These are phyloP conservation scores for Arthrobotrys pseudoclavata DNA, from an alignment of 2,329 filamentous ascomycete species.

Conservation along the genomic window DNA sequence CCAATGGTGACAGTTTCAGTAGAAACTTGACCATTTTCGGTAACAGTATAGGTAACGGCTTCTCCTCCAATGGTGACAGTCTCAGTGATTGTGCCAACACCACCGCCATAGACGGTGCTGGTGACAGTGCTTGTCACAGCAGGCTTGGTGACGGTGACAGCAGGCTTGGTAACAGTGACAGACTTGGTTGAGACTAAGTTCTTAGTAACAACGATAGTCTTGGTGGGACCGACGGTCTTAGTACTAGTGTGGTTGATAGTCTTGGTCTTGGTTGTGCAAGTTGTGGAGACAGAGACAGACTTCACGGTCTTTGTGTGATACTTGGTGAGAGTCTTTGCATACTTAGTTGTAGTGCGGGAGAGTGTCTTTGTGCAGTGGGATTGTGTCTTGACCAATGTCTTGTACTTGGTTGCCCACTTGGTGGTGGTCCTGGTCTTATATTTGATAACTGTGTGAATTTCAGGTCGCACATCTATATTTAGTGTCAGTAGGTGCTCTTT, in stretches of 20 bases:
- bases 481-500: neutral
- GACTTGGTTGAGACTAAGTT: conserved; percentile 15
- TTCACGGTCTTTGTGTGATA: conserved; percentile 19
- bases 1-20: conserved; percentile 5
- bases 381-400: conserved; percentile 20
- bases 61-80: conserved; percentile 14
- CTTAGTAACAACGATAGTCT: conserved; percentile 23
- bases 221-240: conserved; percentile 19
- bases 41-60: conserved; percentile 12
- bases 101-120: neutral
- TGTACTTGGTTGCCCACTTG: conserved; percentile 39
- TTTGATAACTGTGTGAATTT: conserved; percentile 17
- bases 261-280: conserved; percentile 41
- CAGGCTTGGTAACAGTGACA: conserved; percentile 13
- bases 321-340: conserved; percentile 22
- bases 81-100: neutral
- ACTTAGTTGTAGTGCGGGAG: conserved; percentile 30
- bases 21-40: neutral
- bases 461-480: conserved; percentile 3
- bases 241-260: conserved; percentile 20
- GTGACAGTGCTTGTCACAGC: conserved; percentile 14
- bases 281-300: conserved; percentile 32
- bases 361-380: conserved; percentile 21
- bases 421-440: conserved; percentile 42
- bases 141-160: conserved; percentile 6